These are phyloP conservation scores for Neopestalotiopsis clavispora DNA, from an alignment of 2,329 filamentous ascomycete species.

Conservation along the genomic window DNA sequence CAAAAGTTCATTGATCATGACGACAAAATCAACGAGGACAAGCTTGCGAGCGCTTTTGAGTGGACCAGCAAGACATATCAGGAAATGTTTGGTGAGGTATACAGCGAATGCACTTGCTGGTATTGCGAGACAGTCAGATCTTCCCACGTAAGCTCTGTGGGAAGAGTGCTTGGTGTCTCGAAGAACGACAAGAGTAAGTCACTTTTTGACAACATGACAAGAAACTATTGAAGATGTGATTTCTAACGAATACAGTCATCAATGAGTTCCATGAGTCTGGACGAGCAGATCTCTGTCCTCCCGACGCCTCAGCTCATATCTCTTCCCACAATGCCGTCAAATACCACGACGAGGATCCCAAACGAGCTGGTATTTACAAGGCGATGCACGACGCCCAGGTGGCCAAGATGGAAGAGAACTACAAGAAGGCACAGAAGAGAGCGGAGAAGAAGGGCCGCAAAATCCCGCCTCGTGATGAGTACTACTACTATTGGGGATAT, in stretches of 20 bases:
- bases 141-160: conserved; percentile 53
- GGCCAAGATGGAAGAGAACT: conserved; percentile 55
- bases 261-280: conserved; percentile 55
- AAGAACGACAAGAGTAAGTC: conserved; percentile 47
- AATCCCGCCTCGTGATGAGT: conserved; percentile 52
- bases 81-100: conserved; percentile 66
- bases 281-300: conserved; percentile 52
- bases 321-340: conserved; percentile 73
- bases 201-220: not conserved
- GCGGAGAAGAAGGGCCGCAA: conserved; percentile 54
- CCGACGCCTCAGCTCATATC: conserved; percentile 69
- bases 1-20: conserved; percentile 77
- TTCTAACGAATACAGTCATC: conserved; percentile 31
- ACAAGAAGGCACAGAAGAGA: conserved; percentile 56
- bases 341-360: conserved; percentile 30
- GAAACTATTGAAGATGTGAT: too few relatives aligned
- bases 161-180: conserved; percentile 49
- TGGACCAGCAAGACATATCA: conserved; percentile 77
- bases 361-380: conserved; percentile 34
- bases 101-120: conserved; percentile 82
- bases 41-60: conserved; percentile 69
- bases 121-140: conserved; percentile 77
- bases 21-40: conserved; percentile 77
- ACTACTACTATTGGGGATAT: conserved; percentile 59
- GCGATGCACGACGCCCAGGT: conserved; percentile 42